Conservation (phyloP, 129 eudicot species). For the Daucus carota region DH1_v3.0 NC_030387.2:12119501-12120000, state of each 20-base stretch:
- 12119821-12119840: too few relatives aligned
- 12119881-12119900: conserved; percentile 3
- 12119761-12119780: too few relatives aligned
- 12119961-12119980: conserved; percentile 9
- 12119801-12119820: too few relatives aligned
- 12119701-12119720: too few relatives aligned
- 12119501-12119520: not conserved
- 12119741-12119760: not conserved
- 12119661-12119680: too few relatives aligned
- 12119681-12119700: too few relatives aligned
- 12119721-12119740: not conserved
- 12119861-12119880: not conserved
- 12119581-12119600: not conserved
- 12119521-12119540: not conserved
- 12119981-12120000: conserved; percentile 10
- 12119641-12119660: too few relatives aligned
- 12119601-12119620: not conserved
- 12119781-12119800: too few relatives aligned
- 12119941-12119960: conserved; percentile 4
- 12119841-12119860: not conserved
- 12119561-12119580: not conserved
- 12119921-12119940: conserved; percentile 4
- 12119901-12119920: conserved; percentile 7
- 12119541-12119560: not conserved
- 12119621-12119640: too few relatives aligned